phyloP scores from a whole-genome alignment of 2,329 filamentous ascomycete genomes.

The Pseudomassariella vexata region DNA sequence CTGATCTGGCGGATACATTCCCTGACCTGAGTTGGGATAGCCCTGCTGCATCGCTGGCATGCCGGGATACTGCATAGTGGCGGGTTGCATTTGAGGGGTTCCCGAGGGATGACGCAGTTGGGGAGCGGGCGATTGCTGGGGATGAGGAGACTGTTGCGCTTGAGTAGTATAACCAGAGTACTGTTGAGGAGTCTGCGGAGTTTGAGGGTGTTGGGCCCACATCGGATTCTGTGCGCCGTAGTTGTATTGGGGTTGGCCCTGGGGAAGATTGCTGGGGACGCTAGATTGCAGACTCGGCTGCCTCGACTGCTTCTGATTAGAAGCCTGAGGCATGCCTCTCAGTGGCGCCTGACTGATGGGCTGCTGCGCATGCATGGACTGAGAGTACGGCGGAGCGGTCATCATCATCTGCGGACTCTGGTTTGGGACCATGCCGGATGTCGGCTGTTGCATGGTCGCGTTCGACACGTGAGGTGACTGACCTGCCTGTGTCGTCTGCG shows the following conservation, averaged over 20 bases:
- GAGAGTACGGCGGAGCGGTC: constrained; percentile 61
- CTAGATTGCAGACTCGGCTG: constrained; percentile 55
- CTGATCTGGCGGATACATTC: constrained; percentile 57
- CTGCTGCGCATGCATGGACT: constrained; percentile 65
- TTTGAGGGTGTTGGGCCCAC: constrained; percentile 51
- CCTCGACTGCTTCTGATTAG: constrained; percentile 58
- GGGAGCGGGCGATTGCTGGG: constrained; percentile 51
- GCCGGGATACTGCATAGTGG: constrained; percentile 53
- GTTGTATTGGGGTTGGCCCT: constrained; percentile 51
- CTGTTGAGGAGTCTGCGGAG: constrained; percentile 57
- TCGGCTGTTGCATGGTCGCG: constrained; percentile 31
- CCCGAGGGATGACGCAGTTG: constrained; percentile 54
- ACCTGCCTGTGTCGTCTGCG: constrained; percentile 44
- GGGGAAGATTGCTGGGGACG: constrained; percentile 46
- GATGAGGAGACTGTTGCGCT: constrained; percentile 41
- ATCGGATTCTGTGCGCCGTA: constrained; percentile 57
- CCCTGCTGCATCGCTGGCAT: constrained; percentile 57
- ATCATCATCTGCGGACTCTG: constrained; percentile 64
- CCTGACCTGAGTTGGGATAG: constrained; percentile 49
- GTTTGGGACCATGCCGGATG: constrained; percentile 52
- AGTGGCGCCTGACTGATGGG: constrained; percentile 67
- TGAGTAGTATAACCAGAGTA: constrained; percentile 48
- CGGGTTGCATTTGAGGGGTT: constrained; percentile 49
- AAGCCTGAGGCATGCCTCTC: constrained; percentile 61
- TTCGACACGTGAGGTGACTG: constrained; percentile 54